Evolutionary conservation across 2,329 filamentous ascomycete species (phyloP).

Genomic region (Xylariomycetidae sp.): DNA sequence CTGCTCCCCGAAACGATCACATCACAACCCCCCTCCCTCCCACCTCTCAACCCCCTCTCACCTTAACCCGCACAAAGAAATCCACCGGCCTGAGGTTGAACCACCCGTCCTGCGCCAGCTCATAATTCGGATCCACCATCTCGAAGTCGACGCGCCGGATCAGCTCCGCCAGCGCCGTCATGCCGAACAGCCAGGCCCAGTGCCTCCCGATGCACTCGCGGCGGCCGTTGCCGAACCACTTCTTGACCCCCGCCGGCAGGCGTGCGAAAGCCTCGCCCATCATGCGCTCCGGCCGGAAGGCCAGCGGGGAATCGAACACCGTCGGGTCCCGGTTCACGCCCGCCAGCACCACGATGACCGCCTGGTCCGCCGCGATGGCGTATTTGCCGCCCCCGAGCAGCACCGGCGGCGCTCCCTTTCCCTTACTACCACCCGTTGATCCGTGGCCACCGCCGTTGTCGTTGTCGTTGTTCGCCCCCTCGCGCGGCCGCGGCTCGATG

Average conservation of each 20-base stretch:
- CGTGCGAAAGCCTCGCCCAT: constrained; percentile 38
- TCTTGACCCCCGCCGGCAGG: constrained; percentile 41
- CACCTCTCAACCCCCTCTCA: too few species aligned
- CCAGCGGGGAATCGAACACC: constrained; percentile 42
- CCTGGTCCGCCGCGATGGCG: constrained; percentile 42
- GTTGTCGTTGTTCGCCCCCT: constrained; percentile 25
- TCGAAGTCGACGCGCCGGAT: constrained; percentile 43
- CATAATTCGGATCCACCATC: constrained; percentile 33
- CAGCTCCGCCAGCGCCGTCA: constrained; percentile 37
- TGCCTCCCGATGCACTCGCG: constrained; percentile 47
- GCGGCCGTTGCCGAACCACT: constrained; percentile 50
- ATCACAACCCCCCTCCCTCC: too few species aligned
- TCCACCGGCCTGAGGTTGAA: constrained; percentile 47
- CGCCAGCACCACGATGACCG: constrained; percentile 45
- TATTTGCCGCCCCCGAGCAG: constrained; percentile 45
- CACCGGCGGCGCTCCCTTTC: constrained; percentile 33
- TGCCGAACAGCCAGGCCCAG: constrained; percentile 43
- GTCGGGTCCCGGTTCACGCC: constrained; percentile 45
- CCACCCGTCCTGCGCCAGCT: constrained; percentile 44
- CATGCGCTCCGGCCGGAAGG: constrained; percentile 46
- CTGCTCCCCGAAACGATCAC: too few species aligned
- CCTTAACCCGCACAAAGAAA: constrained; percentile 39
- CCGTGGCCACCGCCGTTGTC: too few species aligned
- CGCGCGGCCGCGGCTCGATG: constrained; percentile 42
- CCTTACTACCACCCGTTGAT: neutral